Evolutionary conservation across 768 basidiomycete genomes (phyloP).

Genomic region (Cantharellus anzutake): DNA sequence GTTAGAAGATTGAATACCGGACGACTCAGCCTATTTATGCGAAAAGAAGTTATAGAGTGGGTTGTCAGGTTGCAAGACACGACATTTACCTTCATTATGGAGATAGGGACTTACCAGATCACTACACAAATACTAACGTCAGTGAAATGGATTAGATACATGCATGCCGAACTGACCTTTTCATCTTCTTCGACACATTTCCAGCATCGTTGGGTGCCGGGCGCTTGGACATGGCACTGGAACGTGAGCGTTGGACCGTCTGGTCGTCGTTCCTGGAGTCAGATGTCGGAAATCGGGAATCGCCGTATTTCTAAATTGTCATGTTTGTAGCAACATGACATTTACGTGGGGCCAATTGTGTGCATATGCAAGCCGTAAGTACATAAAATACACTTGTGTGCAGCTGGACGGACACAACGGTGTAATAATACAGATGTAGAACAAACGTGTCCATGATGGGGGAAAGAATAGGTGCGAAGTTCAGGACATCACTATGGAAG

Average conservation of each 20-base stretch:
- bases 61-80: slow-evolving; percentile 31
- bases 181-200: slow-evolving; percentile 14
- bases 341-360: no score
- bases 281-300: not conserved
- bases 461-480: no score
- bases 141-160: slow-evolving; percentile 4
- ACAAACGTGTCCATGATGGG: no score
- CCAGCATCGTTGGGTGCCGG: slow-evolving; percentile 1
- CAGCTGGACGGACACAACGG: no score
- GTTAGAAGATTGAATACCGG: slow-evolving; percentile 13
- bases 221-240: not conserved
- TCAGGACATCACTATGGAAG: no score
- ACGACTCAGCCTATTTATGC: slow-evolving; percentile 26
- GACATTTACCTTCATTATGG: slow-evolving; percentile 50
- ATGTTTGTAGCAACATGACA: no score
- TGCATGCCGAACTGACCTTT: slow-evolving; percentile 31
- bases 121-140: slow-evolving; percentile 22
- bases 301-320: no score
- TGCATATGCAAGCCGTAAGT: no score
- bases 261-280: not conserved
- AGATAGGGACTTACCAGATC: slow-evolving; percentile 40
- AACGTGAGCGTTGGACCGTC: not conserved
- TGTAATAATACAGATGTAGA: no score
- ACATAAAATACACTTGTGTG: no score
- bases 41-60: slow-evolving; percentile 39